A percentile compares a stretch with the other conserved stretches of the same genome.
Conservation (phyloP, 139 green algal species). For the Coelastrella sp. region DNA sequence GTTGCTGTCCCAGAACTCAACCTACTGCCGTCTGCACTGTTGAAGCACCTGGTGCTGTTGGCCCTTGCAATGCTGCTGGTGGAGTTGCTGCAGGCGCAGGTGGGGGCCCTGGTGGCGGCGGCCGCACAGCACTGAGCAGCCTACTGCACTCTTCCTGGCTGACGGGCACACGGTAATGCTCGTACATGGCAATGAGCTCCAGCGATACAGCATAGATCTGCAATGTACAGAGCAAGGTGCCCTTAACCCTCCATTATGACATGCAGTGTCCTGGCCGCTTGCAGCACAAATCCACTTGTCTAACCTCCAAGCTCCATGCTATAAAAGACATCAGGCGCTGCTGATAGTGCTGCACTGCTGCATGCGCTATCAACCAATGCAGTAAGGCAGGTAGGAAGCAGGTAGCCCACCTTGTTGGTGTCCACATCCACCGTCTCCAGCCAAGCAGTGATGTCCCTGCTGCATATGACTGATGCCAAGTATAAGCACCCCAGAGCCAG, state of each 20-base stretch:
- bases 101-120: slow-evolving; percentile 6
- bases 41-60: neutral
- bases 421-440: slow-evolving; percentile 52
- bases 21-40: neutral
- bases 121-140: slow-evolving; percentile 37
- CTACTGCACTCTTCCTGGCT: slow-evolving; percentile 9
- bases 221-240: neutral
- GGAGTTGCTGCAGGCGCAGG: slow-evolving; percentile 8
- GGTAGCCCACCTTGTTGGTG: slow-evolving; percentile 42
- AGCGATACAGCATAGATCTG: slow-evolving; percentile 39
- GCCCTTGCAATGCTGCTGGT: neutral
- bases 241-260: neutral
- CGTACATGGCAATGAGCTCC: slow-evolving; percentile 46
- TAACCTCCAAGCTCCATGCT: neutral
- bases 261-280: neutral
- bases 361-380: neutral
- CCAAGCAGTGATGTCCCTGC: slow-evolving; percentile 56
- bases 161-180: slow-evolving; percentile 38
- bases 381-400: neutral
- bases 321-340: neutral
- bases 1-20: no score
- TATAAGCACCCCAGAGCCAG: slow-evolving; percentile 74
- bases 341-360: neutral
- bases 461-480: slow-evolving; percentile 58
- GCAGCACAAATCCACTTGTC: neutral